phyloP scores from a whole-genome alignment of 2,329 filamentous ascomycete species.

The Pseudogymnoascus sp. region DNA sequence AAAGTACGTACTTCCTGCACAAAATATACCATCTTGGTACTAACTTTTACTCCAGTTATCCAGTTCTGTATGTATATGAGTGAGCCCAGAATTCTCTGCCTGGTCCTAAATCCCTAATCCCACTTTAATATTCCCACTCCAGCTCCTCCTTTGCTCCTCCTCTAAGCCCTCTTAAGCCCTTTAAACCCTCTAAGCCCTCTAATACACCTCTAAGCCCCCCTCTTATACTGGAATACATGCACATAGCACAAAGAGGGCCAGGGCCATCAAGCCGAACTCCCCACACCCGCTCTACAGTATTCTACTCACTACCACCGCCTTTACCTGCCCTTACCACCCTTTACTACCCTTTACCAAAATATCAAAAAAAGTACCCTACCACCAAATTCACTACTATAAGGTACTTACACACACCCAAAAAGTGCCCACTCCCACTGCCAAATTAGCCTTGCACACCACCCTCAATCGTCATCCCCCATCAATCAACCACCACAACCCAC shows the following conservation, averaged over 20 bases:
- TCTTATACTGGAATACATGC: background rate
- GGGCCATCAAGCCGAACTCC: background rate
- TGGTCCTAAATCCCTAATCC: background rate
- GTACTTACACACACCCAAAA: background rate
- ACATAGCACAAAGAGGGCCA: background rate
- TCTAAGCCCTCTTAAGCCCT: background rate
- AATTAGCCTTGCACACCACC: background rate
- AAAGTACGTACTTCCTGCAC: too few relatives aligned
- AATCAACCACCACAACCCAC: background rate
- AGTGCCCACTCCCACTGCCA: background rate
- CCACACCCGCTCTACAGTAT: background rate
- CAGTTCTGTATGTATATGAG: background rate
- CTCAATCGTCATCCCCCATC: slow-evolving; percentile 1
- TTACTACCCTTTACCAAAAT: background rate
- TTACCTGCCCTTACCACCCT: too few relatives aligned
- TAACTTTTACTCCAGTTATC: background rate
- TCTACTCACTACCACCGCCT: background rate
- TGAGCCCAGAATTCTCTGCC: background rate
- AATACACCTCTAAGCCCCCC: background rate
- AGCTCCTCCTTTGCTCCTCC: background rate
- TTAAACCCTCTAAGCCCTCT: background rate
- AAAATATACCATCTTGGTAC: too few relatives aligned
- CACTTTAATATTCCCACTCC: background rate
- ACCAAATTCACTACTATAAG: background rate
- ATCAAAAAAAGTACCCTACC: background rate